phyloP scores from a whole-genome alignment of 805 yeast species.

The Hanseniaspora jakobsenii region DNA sequence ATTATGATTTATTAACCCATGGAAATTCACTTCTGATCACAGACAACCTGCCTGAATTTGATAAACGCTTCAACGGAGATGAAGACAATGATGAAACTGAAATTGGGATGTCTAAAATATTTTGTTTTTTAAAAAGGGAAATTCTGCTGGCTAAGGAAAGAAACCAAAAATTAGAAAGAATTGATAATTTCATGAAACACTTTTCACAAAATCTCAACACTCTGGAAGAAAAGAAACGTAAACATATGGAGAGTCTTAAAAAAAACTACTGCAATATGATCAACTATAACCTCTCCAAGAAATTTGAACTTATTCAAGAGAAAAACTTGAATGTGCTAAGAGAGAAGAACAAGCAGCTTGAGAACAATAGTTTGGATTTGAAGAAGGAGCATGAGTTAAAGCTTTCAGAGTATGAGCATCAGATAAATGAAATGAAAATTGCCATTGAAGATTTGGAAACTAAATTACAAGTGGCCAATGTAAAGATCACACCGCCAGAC shows the following conservation, averaged over 20 bases:
- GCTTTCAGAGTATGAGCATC: constrained; percentile 3
- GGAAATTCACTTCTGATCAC: constrained; percentile 33
- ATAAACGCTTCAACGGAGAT: constrained; percentile 16
- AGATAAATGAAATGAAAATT: constrained; percentile 20
- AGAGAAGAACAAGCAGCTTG: constrained; percentile 14
- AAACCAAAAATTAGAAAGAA: constrained; percentile 40
- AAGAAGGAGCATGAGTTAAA: constrained; percentile 6
- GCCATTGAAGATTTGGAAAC: constrained; percentile 27
- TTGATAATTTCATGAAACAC: constrained; percentile 42
- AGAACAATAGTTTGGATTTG: background rate
- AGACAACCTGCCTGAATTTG: constrained; percentile 16
- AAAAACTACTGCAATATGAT: constrained; percentile 6
- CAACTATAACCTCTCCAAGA: constrained; percentile 5
- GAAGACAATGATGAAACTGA: background rate
- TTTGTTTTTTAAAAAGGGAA: constrained; percentile 39
- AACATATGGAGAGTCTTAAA: constrained; percentile 6
- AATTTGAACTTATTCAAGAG: constrained; percentile 8
- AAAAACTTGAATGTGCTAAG: constrained; percentile 13
- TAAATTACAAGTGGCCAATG: constrained; percentile 27
- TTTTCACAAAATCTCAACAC: constrained; percentile 32
- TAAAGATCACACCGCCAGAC: background rate
- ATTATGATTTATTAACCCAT: constrained; percentile 39
- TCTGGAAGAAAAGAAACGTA: constrained; percentile 2
- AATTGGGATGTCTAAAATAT: constrained; percentile 3
- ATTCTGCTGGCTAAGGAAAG: constrained; percentile 49